A percentile compares a stretch with the other conserved stretches of the same genome.
phyloP scores from a whole-genome alignment of 352 stramenopile genomes.

The Globisporangium takayamanum region DNA sequence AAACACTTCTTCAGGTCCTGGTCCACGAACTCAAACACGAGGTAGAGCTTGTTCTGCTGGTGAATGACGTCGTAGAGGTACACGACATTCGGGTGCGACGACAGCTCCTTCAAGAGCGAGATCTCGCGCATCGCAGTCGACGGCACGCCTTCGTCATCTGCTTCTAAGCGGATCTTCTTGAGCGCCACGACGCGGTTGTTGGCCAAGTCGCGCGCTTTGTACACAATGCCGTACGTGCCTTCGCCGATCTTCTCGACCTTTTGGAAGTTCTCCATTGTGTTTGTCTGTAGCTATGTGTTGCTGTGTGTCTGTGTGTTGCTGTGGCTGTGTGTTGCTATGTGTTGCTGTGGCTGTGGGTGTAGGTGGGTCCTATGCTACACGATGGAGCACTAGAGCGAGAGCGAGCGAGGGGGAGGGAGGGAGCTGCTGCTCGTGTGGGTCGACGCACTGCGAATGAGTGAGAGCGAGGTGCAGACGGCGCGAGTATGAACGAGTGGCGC shows the following conservation, averaged over 20 bases:
- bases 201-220: conserved; percentile 91
- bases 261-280: conserved; percentile 75
- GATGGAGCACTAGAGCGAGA: not conserved
- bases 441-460: not conserved
- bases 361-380: not conserved
- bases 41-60: conserved; percentile 83
- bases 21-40: conserved; percentile 86
- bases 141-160: conserved; percentile 96
- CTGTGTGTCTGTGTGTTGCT: not conserved
- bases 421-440: not conserved
- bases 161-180: conserved; percentile 89
- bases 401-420: not conserved
- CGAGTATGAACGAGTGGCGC: no score
- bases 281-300: not conserved
- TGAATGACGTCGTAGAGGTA: conserved; percentile 80
- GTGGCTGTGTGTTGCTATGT: not conserved
- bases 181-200: conserved; percentile 91
- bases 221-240: conserved; percentile 96
- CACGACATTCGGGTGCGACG: conserved; percentile 93
- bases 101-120: conserved; percentile 92
- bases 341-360: not conserved
- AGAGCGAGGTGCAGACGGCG: not conserved
- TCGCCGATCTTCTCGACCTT: conserved; percentile 89
- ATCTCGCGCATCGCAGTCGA: conserved; percentile 98
- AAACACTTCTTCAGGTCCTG: conserved; percentile 87